Evolutionary conservation across 2,329 filamentous ascomycete species (phyloP).

Genomic region (Ophiosphaerella narmari): DNA sequence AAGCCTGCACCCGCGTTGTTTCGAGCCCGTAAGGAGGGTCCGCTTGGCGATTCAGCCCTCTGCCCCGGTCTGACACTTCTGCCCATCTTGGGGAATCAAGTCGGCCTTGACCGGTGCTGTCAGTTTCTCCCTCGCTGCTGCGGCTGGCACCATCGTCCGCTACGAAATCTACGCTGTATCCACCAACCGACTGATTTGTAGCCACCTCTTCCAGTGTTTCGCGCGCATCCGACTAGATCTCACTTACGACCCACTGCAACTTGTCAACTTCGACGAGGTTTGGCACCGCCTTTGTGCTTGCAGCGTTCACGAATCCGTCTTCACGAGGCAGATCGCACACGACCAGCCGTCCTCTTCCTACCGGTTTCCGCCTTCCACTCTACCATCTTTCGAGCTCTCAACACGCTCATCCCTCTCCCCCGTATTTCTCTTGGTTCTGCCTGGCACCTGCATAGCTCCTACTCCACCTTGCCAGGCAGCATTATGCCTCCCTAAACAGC

Average conservation of each 20-base stretch:
- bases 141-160: constrained; percentile 30
- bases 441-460: constrained; percentile 20
- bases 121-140: constrained; percentile 33
- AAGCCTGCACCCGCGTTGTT: constrained; percentile 21
- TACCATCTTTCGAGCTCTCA: constrained; percentile 20
- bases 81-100: constrained; percentile 23
- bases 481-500: constrained; percentile 41
- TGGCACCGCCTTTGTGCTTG: constrained; percentile 41
- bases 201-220: constrained; percentile 22
- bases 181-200: constrained; percentile 25
- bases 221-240: constrained; percentile 24
- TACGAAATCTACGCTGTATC: constrained; percentile 26
- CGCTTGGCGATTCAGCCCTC: constrained; percentile 36
- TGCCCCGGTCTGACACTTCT: constrained; percentile 26
- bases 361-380: constrained; percentile 25
- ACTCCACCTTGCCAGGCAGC: constrained; percentile 32
- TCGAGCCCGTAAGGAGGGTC: constrained; percentile 20
- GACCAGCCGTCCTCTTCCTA: constrained; percentile 32
- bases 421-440: constrained; percentile 14
- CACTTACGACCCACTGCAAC: constrained; percentile 27
- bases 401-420: constrained; percentile 11
- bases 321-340: constrained; percentile 41
- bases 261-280: constrained; percentile 30
- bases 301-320: constrained; percentile 26
- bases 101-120: constrained; percentile 47